Percentiles rank a stretch among this genome's conserved stretches.
Evolutionary conservation across 495 filamentous ascomycete species (phyloP).

Genomic region (Physcia stellaris): DNA sequence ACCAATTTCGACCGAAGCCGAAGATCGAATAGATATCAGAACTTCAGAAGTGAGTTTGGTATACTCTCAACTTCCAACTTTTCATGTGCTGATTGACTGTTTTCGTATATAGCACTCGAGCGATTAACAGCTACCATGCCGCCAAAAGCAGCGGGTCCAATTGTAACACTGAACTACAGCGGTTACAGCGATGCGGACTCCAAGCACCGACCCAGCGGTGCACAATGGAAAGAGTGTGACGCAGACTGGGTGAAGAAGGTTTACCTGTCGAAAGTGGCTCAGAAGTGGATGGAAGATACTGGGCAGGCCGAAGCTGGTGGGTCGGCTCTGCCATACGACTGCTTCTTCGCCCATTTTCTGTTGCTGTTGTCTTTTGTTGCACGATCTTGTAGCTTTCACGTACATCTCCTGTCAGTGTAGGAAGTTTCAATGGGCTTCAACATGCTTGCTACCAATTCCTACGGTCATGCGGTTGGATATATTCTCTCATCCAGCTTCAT

Average conservation of each 20-base stretch:
- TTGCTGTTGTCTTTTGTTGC: background rate
- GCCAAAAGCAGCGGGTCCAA: no score
- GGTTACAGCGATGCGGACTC: constrained; percentile 6
- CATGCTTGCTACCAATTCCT: no score
- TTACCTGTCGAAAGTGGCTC: background rate
- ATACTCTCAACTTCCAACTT: no score
- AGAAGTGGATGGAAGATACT: constrained; percentile 5
- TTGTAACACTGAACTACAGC: no score
- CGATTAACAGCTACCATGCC: no score
- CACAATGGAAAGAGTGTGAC: background rate
- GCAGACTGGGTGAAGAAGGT: background rate
- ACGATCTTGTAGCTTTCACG: background rate
- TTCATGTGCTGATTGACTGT: no score
- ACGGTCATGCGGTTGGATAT: background rate
- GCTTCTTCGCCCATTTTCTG: background rate
- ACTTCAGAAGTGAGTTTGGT: no score
- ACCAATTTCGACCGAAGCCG: no score
- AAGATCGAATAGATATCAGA: no score
- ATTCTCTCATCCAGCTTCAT: background rate
- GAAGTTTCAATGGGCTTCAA: background rate
- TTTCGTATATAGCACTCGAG: no score
- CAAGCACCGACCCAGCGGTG: background rate
- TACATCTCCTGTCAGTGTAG: background rate
- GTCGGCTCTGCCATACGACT: background rate
- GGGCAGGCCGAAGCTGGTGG: background rate